Conservation (phyloP, 179 eudicot species). For the Beta macrorhiza region DNA sequence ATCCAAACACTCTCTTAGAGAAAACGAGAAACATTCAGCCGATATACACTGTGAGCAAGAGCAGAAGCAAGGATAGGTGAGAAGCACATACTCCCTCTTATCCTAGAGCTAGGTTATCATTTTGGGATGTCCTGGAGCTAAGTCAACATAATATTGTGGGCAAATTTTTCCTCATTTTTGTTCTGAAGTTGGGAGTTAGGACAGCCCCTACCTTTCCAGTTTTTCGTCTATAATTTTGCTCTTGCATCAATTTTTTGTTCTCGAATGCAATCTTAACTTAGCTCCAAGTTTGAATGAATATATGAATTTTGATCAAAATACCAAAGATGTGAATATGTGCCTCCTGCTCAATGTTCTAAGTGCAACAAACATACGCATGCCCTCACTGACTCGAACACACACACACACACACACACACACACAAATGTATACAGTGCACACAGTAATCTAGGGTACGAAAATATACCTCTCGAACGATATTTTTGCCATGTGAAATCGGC, state of each 20-base stretch:
- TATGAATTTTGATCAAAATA: not conserved
- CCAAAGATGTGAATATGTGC: not conserved
- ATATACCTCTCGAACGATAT: conserved; percentile 49
- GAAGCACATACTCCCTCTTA: not conserved
- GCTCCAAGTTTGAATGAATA: no score
- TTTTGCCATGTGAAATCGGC: conserved; percentile 72
- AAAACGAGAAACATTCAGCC: not conserved
- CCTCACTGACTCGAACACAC: not conserved
- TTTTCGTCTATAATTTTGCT: not conserved
- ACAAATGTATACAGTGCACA: not conserved
- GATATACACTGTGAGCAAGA: not conserved
- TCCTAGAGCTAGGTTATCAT: not conserved
- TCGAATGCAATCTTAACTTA: no score
- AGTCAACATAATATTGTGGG: not conserved
- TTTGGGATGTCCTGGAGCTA: not conserved
- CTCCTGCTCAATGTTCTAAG: not conserved
- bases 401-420: no score
- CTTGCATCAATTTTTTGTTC: not conserved
- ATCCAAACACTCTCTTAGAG: no score
- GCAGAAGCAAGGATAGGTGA: not conserved
- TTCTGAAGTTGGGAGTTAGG: no score
- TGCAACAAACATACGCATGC: not conserved
- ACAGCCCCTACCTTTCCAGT: no score
- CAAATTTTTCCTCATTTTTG: no score
- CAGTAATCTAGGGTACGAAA: conserved; percentile 1